Base-by-base conservation (phyloP, 345 rosid species). In the Pistacia integerrima region DNA sequence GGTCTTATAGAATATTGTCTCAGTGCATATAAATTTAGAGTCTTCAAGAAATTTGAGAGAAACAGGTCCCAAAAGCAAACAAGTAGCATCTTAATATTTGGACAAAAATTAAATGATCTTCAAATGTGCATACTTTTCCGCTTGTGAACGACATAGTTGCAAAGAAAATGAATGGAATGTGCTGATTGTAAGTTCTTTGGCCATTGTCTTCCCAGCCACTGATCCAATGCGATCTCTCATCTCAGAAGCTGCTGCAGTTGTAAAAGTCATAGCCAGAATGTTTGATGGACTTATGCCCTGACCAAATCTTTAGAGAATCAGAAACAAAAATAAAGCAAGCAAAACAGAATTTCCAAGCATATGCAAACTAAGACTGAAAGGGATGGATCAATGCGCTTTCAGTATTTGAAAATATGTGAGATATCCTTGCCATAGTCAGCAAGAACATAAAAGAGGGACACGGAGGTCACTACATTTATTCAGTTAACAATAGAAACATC, bases 241-340 rank as follows among this genome's bases (percentile, higher is more conserved):
- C 89, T 95, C 99, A 70, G 90, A 82, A 78, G 96, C 92, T 67
- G 99, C 99, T 38, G 99, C 95, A 65, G 93, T 95, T 41, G 99
- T 93, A 89, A 95, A 95, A 82, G 99, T 93, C 99, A 93, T 95
- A 16, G 99, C 98, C 81, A 93, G 85, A 78, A 95, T 85, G 83
- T 95, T 95, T 76, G 98, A 89, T 64, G 98, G 88, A 68, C 81
- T 78, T 46, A 91, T 81, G 46, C 98, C 99, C 99, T 95, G 80
- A 76, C 64, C 74, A 85, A 36, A 64, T 74, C 73, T 67, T 3
- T 48, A 62, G 54, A 77, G 57, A 20, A 33, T 44, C 36, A 70
- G n/a, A 64, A 41, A 11, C 30, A 61, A 72, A 64, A 16, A 33
- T 4, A 18, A 65, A 60, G n/a, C 16, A 60, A 57, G 74, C 18